phyloP scores from a whole-genome alignment of 2,329 filamentous ascomycete species.

The Colletotrichum noveboracense region DNA sequence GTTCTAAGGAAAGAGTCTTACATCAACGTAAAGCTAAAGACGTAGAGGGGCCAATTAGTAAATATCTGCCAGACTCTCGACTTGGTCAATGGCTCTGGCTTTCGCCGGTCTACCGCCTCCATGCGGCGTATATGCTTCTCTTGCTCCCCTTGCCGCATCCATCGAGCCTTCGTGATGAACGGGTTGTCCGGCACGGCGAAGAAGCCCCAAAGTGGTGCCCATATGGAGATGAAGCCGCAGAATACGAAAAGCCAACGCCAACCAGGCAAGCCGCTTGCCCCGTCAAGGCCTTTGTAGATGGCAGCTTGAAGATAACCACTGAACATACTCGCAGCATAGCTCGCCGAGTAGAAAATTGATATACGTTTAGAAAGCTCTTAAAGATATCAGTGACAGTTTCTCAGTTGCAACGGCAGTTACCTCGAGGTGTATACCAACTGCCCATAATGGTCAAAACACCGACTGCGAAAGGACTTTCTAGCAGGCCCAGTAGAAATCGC shows the following conservation, averaged over 20 bases:
- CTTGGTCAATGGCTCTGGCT: not conserved
- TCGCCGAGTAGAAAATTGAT: not conserved
- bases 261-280: not conserved
- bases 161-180: not conserved
- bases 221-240: not conserved
- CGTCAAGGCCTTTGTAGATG: not conserved
- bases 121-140: not conserved
- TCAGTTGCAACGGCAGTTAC: rapidly evolving
- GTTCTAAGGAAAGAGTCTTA: not conserved
- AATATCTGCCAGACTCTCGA: not conserved
- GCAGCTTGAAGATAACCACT: not conserved
- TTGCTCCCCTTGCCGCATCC: not conserved
- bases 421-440: not conserved
- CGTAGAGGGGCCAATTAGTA: not conserved
- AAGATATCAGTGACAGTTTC: not conserved
- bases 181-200: not conserved
- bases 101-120: not conserved
- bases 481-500: not conserved
- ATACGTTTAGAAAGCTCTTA: not conserved
- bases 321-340: not conserved
- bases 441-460: not conserved
- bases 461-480: not conserved
- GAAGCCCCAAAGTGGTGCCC: not conserved
- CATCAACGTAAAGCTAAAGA: not conserved
- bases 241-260: not conserved